Percentiles rank a stretch among this genome's conserved stretches.
phyloP scores from a whole-genome alignment of 495 filamentous ascomycete genomes.

The Daldinia caldariorum region DNA sequence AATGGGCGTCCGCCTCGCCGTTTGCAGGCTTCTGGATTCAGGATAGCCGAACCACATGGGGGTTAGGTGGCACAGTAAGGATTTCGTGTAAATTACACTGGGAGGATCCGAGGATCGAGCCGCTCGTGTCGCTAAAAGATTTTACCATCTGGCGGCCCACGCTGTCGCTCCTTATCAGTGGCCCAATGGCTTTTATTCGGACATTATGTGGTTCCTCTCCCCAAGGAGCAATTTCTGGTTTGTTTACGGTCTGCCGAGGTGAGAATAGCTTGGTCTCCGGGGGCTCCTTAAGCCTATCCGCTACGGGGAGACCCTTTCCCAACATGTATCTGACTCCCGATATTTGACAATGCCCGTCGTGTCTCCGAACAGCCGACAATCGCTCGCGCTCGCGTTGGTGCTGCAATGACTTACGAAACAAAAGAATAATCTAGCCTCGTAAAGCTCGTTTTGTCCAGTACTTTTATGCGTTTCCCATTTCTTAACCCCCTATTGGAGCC shows the following conservation, averaged over 20 bases:
- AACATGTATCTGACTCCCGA: slow-evolving; percentile 25
- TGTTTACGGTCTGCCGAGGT: slow-evolving; percentile 34
- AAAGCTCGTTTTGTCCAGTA: slow-evolving; percentile 13
- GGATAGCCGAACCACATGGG: slow-evolving; percentile 25
- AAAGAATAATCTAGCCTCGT: slow-evolving; percentile 16
- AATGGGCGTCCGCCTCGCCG: slow-evolving; percentile 37
- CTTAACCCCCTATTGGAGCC: slow-evolving; percentile 15
- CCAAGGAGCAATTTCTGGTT: slow-evolving; percentile 42
- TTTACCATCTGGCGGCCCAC: slow-evolving; percentile 40
- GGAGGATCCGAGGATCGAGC: slow-evolving; percentile 46
- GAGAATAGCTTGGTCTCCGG: slow-evolving; percentile 18
- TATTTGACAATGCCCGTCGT: slow-evolving; percentile 33
- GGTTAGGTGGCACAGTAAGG: slow-evolving; percentile 18
- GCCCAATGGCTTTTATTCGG: slow-evolving; percentile 49
- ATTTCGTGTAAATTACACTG: slow-evolving; percentile 31
- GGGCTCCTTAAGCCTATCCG: slow-evolving; percentile 1
- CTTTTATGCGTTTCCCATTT: slow-evolving; percentile 18
- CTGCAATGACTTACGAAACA: not conserved
- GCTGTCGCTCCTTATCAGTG: slow-evolving; percentile 37
- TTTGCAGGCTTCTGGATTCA: slow-evolving; percentile 30
- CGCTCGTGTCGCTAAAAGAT: slow-evolving; percentile 45
- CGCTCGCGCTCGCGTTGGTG: slow-evolving; percentile 21
- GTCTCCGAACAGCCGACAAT: slow-evolving; percentile 37
- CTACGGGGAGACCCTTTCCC: slow-evolving; percentile 31
- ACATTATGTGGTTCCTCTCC: slow-evolving; percentile 45